phyloP scores from a whole-genome alignment of 345 rosid species.

The Jatropha curcas region DNA sequence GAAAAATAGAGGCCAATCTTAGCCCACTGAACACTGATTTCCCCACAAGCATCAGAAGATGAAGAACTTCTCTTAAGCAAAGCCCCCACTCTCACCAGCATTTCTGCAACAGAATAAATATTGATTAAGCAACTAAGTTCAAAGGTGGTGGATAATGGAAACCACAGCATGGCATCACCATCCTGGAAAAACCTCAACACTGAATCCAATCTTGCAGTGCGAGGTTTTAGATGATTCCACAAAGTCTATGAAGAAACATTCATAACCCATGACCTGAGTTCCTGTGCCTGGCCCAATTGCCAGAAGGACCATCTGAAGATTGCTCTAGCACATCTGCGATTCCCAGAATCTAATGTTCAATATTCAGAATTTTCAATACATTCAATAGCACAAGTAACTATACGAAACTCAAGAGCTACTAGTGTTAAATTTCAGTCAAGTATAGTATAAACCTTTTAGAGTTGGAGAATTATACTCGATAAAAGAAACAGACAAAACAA shows the following conservation, averaged over 20 bases:
- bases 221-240: slow-evolving; percentile 42
- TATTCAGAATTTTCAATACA: slow-evolving; percentile 47
- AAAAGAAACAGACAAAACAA: not conserved
- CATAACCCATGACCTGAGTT: slow-evolving; percentile 56
- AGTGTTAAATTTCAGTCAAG: slow-evolving; percentile 7
- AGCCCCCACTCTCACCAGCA: slow-evolving; percentile 56
- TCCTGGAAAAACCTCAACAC: slow-evolving; percentile 52
- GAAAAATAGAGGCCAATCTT: slow-evolving; percentile 24
- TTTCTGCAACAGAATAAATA: slow-evolving; percentile 71
- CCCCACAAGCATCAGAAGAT: slow-evolving; percentile 53
- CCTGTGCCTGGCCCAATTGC: slow-evolving; percentile 65
- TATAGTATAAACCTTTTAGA: slow-evolving; percentile 16
- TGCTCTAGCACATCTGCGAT: slow-evolving; percentile 75
- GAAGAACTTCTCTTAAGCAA: slow-evolving; percentile 54
- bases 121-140: slow-evolving; percentile 42
- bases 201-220: slow-evolving; percentile 50
- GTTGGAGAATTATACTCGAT: not conserved
- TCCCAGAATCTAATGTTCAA: slow-evolving; percentile 71
- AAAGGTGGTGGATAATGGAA: slow-evolving; percentile 38
- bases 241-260: slow-evolving; percentile 44
- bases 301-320: slow-evolving; percentile 65
- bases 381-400: slow-evolving; percentile 32
- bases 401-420: slow-evolving; percentile 26
- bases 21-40: slow-evolving; percentile 40
- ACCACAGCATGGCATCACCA: slow-evolving; percentile 41